phyloP scores from a whole-genome alignment of 371 early-diverging fungal species.

The Gilbertella persicaria region DNA sequence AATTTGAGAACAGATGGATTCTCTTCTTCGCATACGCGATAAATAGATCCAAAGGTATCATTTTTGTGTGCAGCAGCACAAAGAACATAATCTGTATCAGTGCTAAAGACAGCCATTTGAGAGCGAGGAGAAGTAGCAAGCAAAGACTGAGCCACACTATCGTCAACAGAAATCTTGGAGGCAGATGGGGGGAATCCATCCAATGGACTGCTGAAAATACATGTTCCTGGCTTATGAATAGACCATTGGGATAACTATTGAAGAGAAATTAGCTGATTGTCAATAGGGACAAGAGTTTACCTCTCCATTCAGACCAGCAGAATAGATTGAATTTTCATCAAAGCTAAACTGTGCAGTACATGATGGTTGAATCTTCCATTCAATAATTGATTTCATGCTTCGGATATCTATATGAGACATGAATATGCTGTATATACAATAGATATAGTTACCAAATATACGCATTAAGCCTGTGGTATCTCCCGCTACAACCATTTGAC shows the following conservation, averaged over 20 bases:
- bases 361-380: conserved; percentile 53
- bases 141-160: conserved; percentile 37
- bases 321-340: conserved; percentile 66
- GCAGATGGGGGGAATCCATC: conserved; percentile 43
- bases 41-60: conserved; percentile 17
- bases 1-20: conserved; percentile 40
- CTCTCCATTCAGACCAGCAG: conserved; percentile 51
- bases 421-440: not conserved
- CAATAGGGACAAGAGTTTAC: conserved; percentile 16
- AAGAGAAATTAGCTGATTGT: not conserved
- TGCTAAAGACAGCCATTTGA: conserved; percentile 50
- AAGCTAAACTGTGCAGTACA: conserved; percentile 67
- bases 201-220: conserved; percentile 28
- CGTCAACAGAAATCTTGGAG: conserved; percentile 19
- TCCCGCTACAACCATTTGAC: conserved; percentile 63
- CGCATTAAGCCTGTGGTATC: conserved; percentile 57
- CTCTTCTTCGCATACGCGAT: conserved; percentile 42
- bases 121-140: conserved; percentile 40
- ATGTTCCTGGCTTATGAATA: conserved; percentile 54
- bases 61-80: conserved; percentile 27
- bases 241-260: conserved; percentile 57
- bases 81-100: conserved; percentile 48
- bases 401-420: conserved; percentile 46
- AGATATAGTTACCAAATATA: conserved; percentile 51
- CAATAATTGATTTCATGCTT: conserved; percentile 60